A percentile compares a stretch with the other conserved stretches of the same genome.
These are phyloP conservation scores for Populus ilicifolia DNA, from an alignment of 345 rosid genomes.

Conservation along the genomic window DNA sequence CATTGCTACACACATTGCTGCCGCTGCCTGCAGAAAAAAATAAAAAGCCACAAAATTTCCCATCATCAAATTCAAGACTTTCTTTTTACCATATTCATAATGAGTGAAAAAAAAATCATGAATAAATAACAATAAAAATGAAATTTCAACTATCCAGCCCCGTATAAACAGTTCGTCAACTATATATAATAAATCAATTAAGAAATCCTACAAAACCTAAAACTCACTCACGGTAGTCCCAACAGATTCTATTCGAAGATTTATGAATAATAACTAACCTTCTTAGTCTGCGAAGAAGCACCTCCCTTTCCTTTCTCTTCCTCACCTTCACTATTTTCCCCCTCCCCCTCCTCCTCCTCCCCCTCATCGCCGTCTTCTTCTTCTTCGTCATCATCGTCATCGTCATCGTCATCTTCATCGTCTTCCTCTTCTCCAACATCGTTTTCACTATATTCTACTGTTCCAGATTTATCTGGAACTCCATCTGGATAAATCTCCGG, in stretches of 20 bases:
- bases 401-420: conserved; percentile 23
- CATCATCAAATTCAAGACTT: background rate
- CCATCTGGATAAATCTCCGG: conserved; percentile 69
- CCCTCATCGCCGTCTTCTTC: conserved; percentile 25
- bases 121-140: background rate
- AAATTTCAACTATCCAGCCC: background rate
- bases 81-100: background rate
- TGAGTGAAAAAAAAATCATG: background rate
- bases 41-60: conserved; percentile 1
- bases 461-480: conserved; percentile 4
- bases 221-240: background rate
- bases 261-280: conserved; percentile 33
- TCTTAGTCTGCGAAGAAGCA: conserved; percentile 60
- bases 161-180: background rate
- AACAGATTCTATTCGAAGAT: background rate
- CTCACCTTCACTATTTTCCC: conserved; percentile 9
- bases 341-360: conserved; percentile 27
- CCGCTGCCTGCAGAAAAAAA: conserved; percentile 67
- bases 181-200: background rate
- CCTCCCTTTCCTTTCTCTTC: conserved; percentile 29
- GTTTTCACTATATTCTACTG: conserved; percentile 27
- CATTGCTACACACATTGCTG: conserved; percentile 96
- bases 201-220: background rate
- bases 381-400: conserved; percentile 19
- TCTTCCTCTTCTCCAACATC: conserved; percentile 30